Percentiles rank a stretch among this genome's conserved stretches.
These are phyloP conservation scores for Diaporthe vexans DNA, from an alignment of 2,329 filamentous ascomycete genomes.

Conservation along the genomic window DNA sequence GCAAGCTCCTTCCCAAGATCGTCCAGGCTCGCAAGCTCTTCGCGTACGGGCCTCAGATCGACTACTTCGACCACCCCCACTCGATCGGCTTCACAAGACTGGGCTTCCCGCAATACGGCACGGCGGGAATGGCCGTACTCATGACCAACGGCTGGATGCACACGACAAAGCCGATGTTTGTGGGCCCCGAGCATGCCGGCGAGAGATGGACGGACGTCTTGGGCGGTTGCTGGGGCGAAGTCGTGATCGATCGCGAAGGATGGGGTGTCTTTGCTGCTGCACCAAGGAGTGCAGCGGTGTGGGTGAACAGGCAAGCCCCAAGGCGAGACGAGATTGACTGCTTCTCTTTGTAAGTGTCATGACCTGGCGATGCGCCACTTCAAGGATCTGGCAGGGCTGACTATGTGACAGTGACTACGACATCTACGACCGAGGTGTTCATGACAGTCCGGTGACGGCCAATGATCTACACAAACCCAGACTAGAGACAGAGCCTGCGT, in stretches of 20 bases:
- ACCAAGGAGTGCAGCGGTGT: constrained; percentile 70
- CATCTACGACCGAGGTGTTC: constrained; percentile 26
- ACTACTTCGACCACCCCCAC: constrained; percentile 73
- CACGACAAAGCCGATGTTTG: constrained; percentile 70
- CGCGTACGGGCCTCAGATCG: constrained; percentile 73
- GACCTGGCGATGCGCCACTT: neutral
- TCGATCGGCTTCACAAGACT: constrained; percentile 71
- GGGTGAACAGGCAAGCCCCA: constrained; percentile 60
- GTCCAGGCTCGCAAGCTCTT: constrained; percentile 75
- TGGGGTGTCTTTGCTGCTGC: constrained; percentile 70
- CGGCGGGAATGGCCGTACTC: constrained; percentile 68
- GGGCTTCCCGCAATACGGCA: constrained; percentile 60
- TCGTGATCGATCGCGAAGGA: constrained; percentile 71
- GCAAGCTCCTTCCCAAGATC: constrained; percentile 67
- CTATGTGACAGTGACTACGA: constrained; percentile 21
- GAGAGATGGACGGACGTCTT: constrained; percentile 76
- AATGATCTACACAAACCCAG: constrained; percentile 29
- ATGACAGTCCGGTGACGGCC: constrained; percentile 33
- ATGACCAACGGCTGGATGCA: constrained; percentile 65
- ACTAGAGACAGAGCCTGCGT: constrained; percentile 37
- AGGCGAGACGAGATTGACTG: constrained; percentile 33
- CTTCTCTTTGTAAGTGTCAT: constrained; percentile 29
- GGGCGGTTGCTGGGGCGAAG: constrained; percentile 65
- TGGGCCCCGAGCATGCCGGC: constrained; percentile 69
- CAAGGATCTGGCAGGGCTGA: neutral